Evolutionary conservation across 2,329 filamentous ascomycete species (phyloP).

Genomic region (Monosporascus sp.): DNA sequence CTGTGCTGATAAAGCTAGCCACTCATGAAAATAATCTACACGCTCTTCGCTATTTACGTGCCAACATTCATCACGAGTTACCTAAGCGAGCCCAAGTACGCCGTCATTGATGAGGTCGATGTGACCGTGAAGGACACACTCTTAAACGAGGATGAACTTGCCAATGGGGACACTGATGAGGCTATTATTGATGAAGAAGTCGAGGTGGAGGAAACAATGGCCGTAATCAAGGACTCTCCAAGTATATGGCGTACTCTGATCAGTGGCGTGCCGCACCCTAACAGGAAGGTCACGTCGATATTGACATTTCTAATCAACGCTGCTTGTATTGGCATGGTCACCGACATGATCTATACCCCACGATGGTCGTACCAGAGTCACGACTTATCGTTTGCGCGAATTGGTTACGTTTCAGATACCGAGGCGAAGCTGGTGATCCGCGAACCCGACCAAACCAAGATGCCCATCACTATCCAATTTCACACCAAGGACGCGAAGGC

Average conservation of each 20-base stretch:
- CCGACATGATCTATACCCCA: conserved; percentile 74
- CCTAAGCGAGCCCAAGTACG: conserved; percentile 49
- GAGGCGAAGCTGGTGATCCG: conserved; percentile 78
- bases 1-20: conserved; percentile 16
- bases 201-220: conserved; percentile 57
- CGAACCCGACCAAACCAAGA: conserved; percentile 69
- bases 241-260: conserved; percentile 61
- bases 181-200: conserved; percentile 44
- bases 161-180: conserved; percentile 22
- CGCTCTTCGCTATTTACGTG: conserved; percentile 61
- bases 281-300: conserved; percentile 59
- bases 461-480: conserved; percentile 71
- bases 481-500: conserved; percentile 46
- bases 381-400: conserved; percentile 76
- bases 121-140: conserved; percentile 45
- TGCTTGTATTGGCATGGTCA: conserved; percentile 59
- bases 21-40: conserved; percentile 39
- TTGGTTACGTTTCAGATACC: conserved; percentile 79
- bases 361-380: conserved; percentile 63
- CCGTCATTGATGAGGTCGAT: conserved; percentile 56
- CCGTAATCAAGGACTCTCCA: conserved; percentile 51
- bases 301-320: conserved; percentile 69
- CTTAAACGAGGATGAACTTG: conserved; percentile 30
- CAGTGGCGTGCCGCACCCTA: conserved; percentile 68
- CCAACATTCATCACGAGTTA: conserved; percentile 58